phyloP scores from a whole-genome alignment of 2,329 filamentous ascomycete species.

The Helicocarpus griseus region DNA sequence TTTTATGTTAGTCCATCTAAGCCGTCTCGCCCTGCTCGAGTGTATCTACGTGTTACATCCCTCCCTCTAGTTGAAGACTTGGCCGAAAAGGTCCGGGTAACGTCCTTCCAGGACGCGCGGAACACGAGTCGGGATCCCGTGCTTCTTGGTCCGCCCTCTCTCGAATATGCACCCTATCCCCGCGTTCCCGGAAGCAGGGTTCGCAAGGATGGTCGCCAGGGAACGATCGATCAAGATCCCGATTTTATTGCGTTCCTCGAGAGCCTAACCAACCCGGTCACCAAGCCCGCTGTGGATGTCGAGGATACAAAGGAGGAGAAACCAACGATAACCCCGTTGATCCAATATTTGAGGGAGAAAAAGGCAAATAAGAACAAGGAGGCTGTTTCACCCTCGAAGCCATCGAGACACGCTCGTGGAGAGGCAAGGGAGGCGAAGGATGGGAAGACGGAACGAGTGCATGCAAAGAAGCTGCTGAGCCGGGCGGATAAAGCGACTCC shows the following conservation, averaged over 20 bases:
- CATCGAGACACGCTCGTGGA: conserved; percentile 25
- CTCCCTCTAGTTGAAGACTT: conserved; percentile 58
- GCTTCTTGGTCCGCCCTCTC: conserved; percentile 64
- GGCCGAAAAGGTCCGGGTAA: conserved; percentile 58
- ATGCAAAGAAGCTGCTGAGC: conserved; percentile 34
- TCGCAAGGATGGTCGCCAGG: conserved; percentile 73
- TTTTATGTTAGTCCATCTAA: conserved; percentile 62
- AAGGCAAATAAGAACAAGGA: conserved; percentile 62
- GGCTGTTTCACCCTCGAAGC: conserved; percentile 29
- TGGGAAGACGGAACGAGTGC: conserved; percentile 30
- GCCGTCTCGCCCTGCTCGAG: conserved; percentile 67
- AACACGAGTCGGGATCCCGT: conserved; percentile 62
- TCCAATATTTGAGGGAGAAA: conserved; percentile 85
- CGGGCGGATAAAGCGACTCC: conserved; percentile 26
- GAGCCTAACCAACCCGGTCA: conserved; percentile 64
- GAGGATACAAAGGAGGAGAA: conserved; percentile 44
- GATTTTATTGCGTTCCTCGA: conserved; percentile 94
- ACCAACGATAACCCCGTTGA: conserved; percentile 75
- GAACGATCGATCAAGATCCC: conserved; percentile 90
- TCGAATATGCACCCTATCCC: conserved; percentile 77
- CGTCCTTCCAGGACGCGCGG: conserved; percentile 71
- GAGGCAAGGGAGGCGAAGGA: conserved; percentile 34
- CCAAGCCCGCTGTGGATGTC: conserved; percentile 45
- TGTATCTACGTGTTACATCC: conserved; percentile 72
- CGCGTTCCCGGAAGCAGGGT: conserved; percentile 67